A percentile compares a stretch with the other conserved stretches of the same genome.
These are phyloP conservation scores for Botrytis hyacinthi DNA, from an alignment of 2,329 filamentous ascomycete species.

Conservation along the genomic window DNA sequence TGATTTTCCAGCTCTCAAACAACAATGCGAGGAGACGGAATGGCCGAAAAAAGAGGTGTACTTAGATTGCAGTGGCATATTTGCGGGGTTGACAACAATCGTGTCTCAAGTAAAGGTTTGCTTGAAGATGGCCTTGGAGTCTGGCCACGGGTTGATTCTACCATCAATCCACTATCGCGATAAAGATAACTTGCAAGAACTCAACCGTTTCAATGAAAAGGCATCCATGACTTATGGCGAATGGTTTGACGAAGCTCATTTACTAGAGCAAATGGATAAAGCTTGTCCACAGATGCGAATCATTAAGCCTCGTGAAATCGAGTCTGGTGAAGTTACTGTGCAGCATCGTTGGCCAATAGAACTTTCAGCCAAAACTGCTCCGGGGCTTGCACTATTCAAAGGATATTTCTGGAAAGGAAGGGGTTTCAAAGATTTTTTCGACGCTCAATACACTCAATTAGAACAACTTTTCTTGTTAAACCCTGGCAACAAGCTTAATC, in stretches of 20 bases:
- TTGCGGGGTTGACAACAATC: conserved; percentile 39
- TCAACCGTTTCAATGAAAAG: conserved; percentile 39
- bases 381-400: conserved; percentile 31
- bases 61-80: conserved; percentile 38
- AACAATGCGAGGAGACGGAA: conserved; percentile 30
- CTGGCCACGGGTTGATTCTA: conserved; percentile 37
- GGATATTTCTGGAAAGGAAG: conserved; percentile 17
- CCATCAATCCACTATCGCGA: conserved; percentile 40
- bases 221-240: conserved; percentile 39
- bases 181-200: conserved; percentile 35
- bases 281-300: conserved; percentile 40
- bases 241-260: conserved; percentile 40
- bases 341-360: conserved; percentile 33
- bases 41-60: conserved; percentile 36
- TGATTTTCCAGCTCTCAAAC: conserved; percentile 31
- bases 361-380: conserved; percentile 27
- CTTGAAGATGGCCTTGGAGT: conserved; percentile 41
- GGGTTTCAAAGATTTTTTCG: conserved; percentile 36
- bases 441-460: conserved; percentile 25
- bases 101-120: conserved; percentile 41
- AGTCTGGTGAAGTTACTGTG: conserved; percentile 24
- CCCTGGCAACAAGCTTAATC: conserved; percentile 20
- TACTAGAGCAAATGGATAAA: conserved; percentile 30
- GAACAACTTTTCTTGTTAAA: conserved; percentile 20
- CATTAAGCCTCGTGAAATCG: conserved; percentile 34